Base-by-base conservation (phyloP, 371 early-diverging fungal species). In the Apophysomyces trapeziformis region DNA sequence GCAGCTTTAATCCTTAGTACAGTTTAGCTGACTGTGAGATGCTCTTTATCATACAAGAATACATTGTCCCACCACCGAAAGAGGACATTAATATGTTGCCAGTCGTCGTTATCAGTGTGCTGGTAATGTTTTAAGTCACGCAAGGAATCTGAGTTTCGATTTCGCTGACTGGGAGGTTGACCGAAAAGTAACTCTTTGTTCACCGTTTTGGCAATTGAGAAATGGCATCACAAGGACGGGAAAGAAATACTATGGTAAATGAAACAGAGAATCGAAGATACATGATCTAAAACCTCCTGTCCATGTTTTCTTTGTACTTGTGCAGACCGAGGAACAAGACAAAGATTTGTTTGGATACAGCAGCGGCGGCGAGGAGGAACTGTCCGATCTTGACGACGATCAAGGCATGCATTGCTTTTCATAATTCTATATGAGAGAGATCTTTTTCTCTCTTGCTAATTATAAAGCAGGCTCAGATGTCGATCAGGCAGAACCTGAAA, bases 351-450 rank as follows among this genome's bases (percentile, higher is more conserved):
- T 68, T 60, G 64, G 64, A 26, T 64, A 64, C 14, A 61, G 57
- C 60, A 67, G 72, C 38, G 75, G 73, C 12, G 73, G 68, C 37
- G 75, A 66, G 39, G 69, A 68, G 21, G 80, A 77, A 61, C 68
- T 80, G 65, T 76, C 76, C 63, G 81, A 80, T 71, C 78, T 80
- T 64, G 81, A 80, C 43, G 79, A 72, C 37, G 79, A 79, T 61
- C 76, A 74, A 72, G 74, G 79, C 76, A 70, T 62, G 36, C 35
- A 7, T 45, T 5, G 18, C 38, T 26, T 36, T 26, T 38, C 9
- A 37, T 7, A 13, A 43, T 13, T 14, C 37, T 65, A 4, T 46
- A 69, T 32, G 63, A 62, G n/a, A 41, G 26, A 41, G 58, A 21
- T 12, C 32, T 26, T 26, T 26, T 26, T 26, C 2, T 26, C 1